These are phyloP conservation scores for Tulasnella sp. DNA, from an alignment of 768 basidiomycete genomes.

Conservation along the genomic window DNA sequence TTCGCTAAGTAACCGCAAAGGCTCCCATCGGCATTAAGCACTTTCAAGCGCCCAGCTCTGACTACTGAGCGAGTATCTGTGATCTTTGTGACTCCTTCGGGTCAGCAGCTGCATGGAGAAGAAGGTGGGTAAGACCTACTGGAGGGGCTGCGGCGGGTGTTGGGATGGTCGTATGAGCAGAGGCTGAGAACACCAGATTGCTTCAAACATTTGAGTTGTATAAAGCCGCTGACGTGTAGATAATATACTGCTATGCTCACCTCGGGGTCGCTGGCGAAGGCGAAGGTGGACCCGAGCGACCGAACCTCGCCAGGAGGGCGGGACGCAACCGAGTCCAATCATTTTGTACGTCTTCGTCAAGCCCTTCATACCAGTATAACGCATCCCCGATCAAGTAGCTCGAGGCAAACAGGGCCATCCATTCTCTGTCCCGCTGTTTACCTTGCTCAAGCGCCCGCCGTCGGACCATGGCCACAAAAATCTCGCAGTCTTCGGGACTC, in stretches of 20 bases:
- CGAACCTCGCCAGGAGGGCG: background rate
- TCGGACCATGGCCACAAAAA: background rate
- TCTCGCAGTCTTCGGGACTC: background rate
- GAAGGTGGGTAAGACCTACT: background rate
- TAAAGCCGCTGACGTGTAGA: no score
- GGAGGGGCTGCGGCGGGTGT: background rate
- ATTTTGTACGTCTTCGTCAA: background rate
- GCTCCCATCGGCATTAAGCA: background rate
- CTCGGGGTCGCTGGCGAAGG: background rate
- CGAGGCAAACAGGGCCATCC: background rate
- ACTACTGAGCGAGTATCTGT: background rate
- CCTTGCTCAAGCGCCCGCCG: background rate
- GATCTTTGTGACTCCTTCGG: background rate
- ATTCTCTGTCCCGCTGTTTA: background rate
- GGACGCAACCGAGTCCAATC: constrained; percentile 6
- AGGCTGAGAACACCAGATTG: background rate
- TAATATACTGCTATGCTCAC: background rate
- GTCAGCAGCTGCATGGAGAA: background rate
- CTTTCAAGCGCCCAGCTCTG: background rate
- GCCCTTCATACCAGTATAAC: constrained; percentile 1
- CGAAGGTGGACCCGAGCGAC: background rate
- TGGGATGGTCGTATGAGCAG: background rate
- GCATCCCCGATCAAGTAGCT: background rate
- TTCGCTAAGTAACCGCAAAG: background rate
- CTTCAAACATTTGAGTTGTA: background rate